Base-by-base conservation (phyloP, 2,329 filamentous ascomycete genomes). In the Claviceps purpurea region DNA sequence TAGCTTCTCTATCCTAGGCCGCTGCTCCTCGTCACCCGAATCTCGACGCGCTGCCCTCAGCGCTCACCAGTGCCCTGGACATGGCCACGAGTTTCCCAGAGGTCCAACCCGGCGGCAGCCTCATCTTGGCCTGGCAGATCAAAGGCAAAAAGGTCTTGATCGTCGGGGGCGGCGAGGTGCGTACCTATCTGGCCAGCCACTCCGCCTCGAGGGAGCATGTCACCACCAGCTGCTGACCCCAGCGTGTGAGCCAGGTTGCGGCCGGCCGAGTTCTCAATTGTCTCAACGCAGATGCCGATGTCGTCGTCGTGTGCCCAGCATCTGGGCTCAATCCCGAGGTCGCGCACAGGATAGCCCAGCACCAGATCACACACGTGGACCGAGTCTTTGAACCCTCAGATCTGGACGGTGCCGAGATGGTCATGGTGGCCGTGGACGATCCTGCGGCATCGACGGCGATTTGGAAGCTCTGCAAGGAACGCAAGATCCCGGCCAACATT, bases 61-160 rank as follows among this genome's bases (percentile, higher is more conserved):
- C 18, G 38, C 13, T 49, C 51, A 49, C 54, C 56, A 45, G 53
- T 16, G 39, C 7, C 5, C 11, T 64, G 66, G 64, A 60, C 56
- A 66, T 70, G 65, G 62, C 64, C 41, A 68, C 66, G 49, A 66
- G 77, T 49, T 96, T 87, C 64, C 89, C 90, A 53, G 75, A 85
- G 57, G 80, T 97, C 30, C 84, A 96, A 69, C 87, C 89, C 52
- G 91, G 91, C 50, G 93, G 90, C 54, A 97, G 91, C 56, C 73
- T 98, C 58, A 93, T 98, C 57, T 74, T 98, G 50, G 93, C 93
- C 64, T 98, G 91, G 90, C 93, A 97, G 72, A 84, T 95, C 62
- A 85, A 82, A 64, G 84, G 84, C 67, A 96, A 94, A 70, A 81
- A 82, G 57, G 85, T 97, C 16, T 73, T 98, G n/a, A 87, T 98